Evolutionary conservation across 768 basidiomycete genomes (phyloP).

Genomic region (Dictyophora rubrovolvata): DNA sequence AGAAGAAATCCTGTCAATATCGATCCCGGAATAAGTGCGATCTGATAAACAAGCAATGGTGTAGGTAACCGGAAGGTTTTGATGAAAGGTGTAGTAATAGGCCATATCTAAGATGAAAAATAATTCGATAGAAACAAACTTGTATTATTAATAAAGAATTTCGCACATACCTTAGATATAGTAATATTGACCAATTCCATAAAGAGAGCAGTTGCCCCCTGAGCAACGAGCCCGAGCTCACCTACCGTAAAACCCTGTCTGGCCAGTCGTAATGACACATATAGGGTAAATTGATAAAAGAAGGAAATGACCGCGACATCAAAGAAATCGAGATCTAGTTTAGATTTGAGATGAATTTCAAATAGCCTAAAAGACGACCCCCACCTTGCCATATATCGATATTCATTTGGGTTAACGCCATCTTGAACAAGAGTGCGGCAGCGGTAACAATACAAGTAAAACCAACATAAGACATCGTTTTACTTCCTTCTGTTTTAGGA

Average conservation of each 20-base stretch:
- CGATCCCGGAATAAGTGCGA: conserved; percentile 86
- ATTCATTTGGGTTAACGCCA: conserved; percentile 30
- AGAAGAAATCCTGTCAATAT: conserved; percentile 88
- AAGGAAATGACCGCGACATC: conserved; percentile 64
- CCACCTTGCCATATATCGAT: conserved; percentile 64
- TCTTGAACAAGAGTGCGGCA: conserved; percentile 38
- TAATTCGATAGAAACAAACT: not conserved
- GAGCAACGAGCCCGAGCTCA: conserved; percentile 81
- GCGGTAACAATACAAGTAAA: conserved; percentile 50
- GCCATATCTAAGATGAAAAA: conserved; percentile 52
- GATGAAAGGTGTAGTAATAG: conserved; percentile 69
- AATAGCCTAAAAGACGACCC: conserved; percentile 14
- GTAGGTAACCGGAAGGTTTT: conserved; percentile 90
- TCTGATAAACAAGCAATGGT: conserved; percentile 83
- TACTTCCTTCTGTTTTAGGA: conserved; percentile 41
- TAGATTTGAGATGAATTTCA: conserved; percentile 3
- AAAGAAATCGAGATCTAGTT: conserved; percentile 62
- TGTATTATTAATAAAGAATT: not conserved
- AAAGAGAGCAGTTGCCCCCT: conserved; percentile 76
- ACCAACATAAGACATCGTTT: conserved; percentile 52
- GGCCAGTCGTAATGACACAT: conserved; percentile 79
- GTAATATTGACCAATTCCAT: conserved; percentile 85
- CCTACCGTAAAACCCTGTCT: conserved; percentile 94
- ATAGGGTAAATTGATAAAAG: conserved; percentile 88
- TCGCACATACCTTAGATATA: conserved; percentile 55